Base-by-base conservation (phyloP, 2,329 filamentous ascomycete genomes). In the Aspergillus ibericus region DNA sequence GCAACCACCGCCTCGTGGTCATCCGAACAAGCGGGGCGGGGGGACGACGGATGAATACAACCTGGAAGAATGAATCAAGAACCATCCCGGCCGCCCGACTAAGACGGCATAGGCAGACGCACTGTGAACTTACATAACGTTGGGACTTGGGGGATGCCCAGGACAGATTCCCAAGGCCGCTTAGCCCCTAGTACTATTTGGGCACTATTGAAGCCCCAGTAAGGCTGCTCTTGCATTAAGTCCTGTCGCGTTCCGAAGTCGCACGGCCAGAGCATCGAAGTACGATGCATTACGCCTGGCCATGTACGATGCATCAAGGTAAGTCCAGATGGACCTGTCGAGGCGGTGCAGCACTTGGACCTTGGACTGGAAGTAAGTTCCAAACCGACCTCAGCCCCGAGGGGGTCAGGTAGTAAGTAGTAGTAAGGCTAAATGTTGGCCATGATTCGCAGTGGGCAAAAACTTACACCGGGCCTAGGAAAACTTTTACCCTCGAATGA, bases 1-100 rank as follows among this genome's bases (percentile, higher is more conserved):
- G 53, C 53, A 53, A 53, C 16, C 16, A 60, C 55, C 16, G 44
- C 62, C 65, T 67, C 63, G 63, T 66, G 64, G 64, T 55, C 52
- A 56, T 60, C 61, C 63, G 58, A 65, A 64, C 57, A 65, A 60
- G 64, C 61, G 62, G 59, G 55, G 56, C 56, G 54, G 34, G 52
- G 47, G 36, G 18, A 8, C 18, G 13, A 42, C 38, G 18, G 38
- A 42, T 12, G 38, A 32, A 42, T 42, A 18, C 38, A 42, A 22
- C 5, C 10, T 18, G 38, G 42, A 48, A 51, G 63, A 65, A 61
- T 65, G 59, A 62, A 48, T 47, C 57, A 56, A 50, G 55, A 59
- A 65, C 64, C 56, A 50, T 52, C 49, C 56, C 22, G 29, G 8
- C 29, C 9, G 56, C 55, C 50, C 47, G 20, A 48, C 29, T 52